A percentile compares a stretch with the other conserved stretches of the same genome.
These are phyloP conservation scores for Elaeis guineensis DNA, from an alignment of 176 grass and related monocot genomes.

Conservation along the genomic window DNA sequence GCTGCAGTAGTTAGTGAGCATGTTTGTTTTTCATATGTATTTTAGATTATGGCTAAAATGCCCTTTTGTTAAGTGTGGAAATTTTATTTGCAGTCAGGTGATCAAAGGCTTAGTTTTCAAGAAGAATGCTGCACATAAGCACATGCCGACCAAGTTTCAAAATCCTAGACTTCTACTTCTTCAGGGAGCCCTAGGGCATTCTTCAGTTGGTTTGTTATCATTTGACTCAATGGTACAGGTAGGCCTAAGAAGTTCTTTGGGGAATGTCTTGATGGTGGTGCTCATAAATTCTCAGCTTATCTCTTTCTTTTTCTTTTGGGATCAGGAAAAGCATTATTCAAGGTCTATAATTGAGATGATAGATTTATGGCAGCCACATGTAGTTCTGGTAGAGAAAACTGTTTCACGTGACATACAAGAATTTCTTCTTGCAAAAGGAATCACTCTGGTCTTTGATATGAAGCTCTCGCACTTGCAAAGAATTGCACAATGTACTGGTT, in stretches of 20 bases:
- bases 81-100: slow-evolving; percentile 60
- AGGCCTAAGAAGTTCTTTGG: slow-evolving; percentile 6
- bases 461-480: slow-evolving; percentile 54
- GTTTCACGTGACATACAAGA: slow-evolving; percentile 78
- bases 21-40: neutral
- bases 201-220: slow-evolving; percentile 75
- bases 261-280: too few relatives aligned
- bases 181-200: slow-evolving; percentile 70
- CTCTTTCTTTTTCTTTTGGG: slow-evolving; percentile 10
- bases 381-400: slow-evolving; percentile 82
- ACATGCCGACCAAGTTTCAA: slow-evolving; percentile 66
- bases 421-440: slow-evolving; percentile 54
- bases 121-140: slow-evolving; percentile 93
- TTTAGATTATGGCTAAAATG: neutral
- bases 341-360: slow-evolving; percentile 60
- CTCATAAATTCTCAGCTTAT: slow-evolving; percentile 4
- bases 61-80: slow-evolving; percentile 1
- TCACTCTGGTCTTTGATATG: slow-evolving; percentile 73
- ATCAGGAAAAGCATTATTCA: slow-evolving; percentile 60
- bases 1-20: neutral
- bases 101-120: slow-evolving; percentile 94
- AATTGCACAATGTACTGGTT: slow-evolving; percentile 69
- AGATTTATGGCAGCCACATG: slow-evolving; percentile 62
- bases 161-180: slow-evolving; percentile 88
- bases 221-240: slow-evolving; percentile 88